Evolutionary conservation across 1,284 basidiomycete species (phyloP), one percentile per base, ranked within the genome.

Genomic region (Sanghuangporus sanghuang): DNA sequence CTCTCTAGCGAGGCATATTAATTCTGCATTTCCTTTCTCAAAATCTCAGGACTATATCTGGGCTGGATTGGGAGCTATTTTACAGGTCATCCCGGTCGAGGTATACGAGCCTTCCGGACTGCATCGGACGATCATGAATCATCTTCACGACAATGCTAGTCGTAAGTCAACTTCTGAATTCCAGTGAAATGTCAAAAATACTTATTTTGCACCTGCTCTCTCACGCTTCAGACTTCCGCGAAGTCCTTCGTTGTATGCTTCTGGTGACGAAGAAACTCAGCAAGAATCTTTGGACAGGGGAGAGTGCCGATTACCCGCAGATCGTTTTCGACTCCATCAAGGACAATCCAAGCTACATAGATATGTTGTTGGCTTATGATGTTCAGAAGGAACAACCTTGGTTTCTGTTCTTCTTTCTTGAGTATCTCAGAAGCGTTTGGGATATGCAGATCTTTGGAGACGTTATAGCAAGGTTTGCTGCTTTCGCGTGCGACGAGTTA

Each of bases 241-340:
- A 82, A 58, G 77, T 94, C 52, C 74, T 95, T 12, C 80, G 79
- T 62, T 88, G 78, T 67, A 86, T 85, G 67, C 72, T 79, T 18
- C 76, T 82, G 64, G 77, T 85, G 65, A 76, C 84, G 61, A 83
- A 80, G 69, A 82, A 81, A 53, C 72, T 89, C 62, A 78, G 78
- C 2, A 71, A 74, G 3, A 71, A 78, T 14, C 72, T 91, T 14
- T 96, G 93, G 93, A 71, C 75, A 21, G 85, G 81, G 44, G 87
- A 92, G 71, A 77, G 78, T 1, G 74, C 80, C 18, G 86, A 89
- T 68, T 90, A 85, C 71, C 87, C 93, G 1, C 83, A 87, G 67
- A 81, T 89, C 46, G 81, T 93, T 1, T 89, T 95, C 69, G 90
- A 90, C 68, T 83, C 88, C n/a, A 83, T 95, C 70, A 92, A 89